Conservation (phyloP, 805 yeast species). For the Saccharomycopsis babjevae region DNA sequence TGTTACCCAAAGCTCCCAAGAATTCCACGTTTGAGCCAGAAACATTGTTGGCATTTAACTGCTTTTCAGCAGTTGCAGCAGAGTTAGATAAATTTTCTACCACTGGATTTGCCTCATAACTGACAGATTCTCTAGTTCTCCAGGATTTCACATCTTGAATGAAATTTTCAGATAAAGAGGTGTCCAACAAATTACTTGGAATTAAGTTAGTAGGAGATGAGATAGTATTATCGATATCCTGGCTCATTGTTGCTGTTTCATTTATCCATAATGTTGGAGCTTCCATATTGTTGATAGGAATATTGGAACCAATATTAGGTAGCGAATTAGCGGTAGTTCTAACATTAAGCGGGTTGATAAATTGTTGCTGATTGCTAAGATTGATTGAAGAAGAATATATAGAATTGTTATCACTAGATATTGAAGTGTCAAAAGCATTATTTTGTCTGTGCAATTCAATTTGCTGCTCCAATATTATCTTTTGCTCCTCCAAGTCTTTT, state of each 20-base stretch:
- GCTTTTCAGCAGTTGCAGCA: neutral
- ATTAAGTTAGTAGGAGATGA: neutral
- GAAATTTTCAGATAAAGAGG: neutral
- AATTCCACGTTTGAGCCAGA: neutral
- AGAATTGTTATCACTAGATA: neutral
- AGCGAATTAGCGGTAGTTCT: neutral
- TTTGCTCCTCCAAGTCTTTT: conserved; percentile 10
- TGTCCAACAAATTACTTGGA: neutral
- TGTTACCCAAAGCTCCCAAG: neutral
- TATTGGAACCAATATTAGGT: neutral
- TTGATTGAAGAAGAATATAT: neutral
- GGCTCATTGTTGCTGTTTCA: neutral
- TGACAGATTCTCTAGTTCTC: neutral
- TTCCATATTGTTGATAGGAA: neutral
- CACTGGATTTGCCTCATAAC: neutral
- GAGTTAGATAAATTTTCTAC: neutral
- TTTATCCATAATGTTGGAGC: neutral
- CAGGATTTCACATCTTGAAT: neutral
- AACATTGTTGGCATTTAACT: neutral
- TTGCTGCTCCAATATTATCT: neutral
- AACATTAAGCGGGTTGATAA: neutral
- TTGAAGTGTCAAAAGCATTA: neutral
- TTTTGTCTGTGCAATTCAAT: conserved; percentile 1
- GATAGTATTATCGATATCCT: neutral
- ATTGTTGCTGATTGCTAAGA: neutral